phyloP scores from a whole-genome alignment of 306 rosid genomes.

The Sphenostylis stenocarpa region DNA sequence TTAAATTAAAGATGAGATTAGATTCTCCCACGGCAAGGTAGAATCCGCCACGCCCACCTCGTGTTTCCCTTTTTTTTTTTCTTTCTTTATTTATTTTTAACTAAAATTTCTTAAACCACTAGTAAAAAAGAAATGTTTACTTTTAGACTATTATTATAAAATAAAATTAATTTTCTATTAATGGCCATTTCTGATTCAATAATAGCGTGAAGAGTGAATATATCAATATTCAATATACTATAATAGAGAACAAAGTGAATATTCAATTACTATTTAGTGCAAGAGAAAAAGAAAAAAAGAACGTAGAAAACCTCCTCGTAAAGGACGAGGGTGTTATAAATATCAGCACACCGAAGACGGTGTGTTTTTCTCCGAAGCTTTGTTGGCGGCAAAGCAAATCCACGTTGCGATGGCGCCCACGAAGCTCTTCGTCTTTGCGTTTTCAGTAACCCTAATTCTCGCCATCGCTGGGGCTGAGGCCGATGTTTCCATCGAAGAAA shows the following conservation, averaged over 20 bases:
- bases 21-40: background rate
- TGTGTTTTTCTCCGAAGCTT: slow-evolving; percentile 34
- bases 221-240: background rate
- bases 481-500: slow-evolving; percentile 43
- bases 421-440: slow-evolving; percentile 50
- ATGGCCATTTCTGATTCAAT: background rate
- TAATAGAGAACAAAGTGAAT: background rate
- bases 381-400: slow-evolving; percentile 52
- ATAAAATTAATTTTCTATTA: background rate
- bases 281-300: background rate
- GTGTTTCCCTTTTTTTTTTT: background rate
- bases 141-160: background rate
- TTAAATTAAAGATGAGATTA: background rate
- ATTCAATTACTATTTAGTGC: background rate
- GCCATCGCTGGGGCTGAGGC: slow-evolving; percentile 43
- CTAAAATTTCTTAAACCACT: background rate
- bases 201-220: background rate
- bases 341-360: background rate
- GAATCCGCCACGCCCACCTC: slow-evolving; percentile 1
- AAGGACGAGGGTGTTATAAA: slow-evolving; percentile 7
- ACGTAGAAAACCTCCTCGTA: background rate
- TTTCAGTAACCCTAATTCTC: slow-evolving; percentile 61
- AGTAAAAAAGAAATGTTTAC: background rate
- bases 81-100: background rate
- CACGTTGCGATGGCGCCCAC: slow-evolving; percentile 69